Percentiles rank a stretch among this genome's conserved stretches.
phyloP scores from a whole-genome alignment of 495 filamentous ascomycete species.

The Penicillium salamii region DNA sequence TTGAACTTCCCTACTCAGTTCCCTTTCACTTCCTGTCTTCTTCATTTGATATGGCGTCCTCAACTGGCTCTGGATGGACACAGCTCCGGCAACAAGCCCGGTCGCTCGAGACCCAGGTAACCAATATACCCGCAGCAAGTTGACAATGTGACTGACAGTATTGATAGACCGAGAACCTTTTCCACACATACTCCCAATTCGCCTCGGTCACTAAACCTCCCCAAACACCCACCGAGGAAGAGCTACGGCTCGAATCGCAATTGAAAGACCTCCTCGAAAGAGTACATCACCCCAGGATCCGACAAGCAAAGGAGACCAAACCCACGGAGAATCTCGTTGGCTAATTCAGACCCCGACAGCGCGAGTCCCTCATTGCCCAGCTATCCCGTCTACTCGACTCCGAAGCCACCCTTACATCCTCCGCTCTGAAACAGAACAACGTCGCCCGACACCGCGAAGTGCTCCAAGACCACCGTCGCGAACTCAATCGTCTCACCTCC shows the following conservation, averaged over 20 bases:
- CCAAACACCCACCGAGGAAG: constrained; percentile 79
- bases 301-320: too few relatives aligned
- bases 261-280: constrained; percentile 78
- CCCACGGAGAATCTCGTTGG: background rate
- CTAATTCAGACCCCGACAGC: constrained; percentile 44
- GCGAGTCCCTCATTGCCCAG: constrained; percentile 77
- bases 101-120: constrained; percentile 89
- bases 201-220: constrained; percentile 78
- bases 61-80: constrained; percentile 85
- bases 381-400: constrained; percentile 90
- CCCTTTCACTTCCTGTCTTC: background rate
- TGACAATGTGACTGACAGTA: constrained; percentile 6
- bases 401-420: constrained; percentile 82
- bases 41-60: constrained; percentile 57
- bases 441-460: constrained; percentile 89
- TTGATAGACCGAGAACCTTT: constrained; percentile 80
- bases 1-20: background rate
- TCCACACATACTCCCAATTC: constrained; percentile 95
- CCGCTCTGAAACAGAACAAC: constrained; percentile 92
- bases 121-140: constrained; percentile 1
- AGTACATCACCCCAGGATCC: constrained; percentile 10
- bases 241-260: constrained; percentile 72
- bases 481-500: constrained; percentile 68
- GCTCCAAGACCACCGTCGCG: constrained; percentile 79
- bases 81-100: constrained; percentile 93